Evolutionary conservation across 352 stramenopile species (phyloP), one percentile per base, ranked within the genome.

Genomic region (Pythium apleroticum): DNA sequence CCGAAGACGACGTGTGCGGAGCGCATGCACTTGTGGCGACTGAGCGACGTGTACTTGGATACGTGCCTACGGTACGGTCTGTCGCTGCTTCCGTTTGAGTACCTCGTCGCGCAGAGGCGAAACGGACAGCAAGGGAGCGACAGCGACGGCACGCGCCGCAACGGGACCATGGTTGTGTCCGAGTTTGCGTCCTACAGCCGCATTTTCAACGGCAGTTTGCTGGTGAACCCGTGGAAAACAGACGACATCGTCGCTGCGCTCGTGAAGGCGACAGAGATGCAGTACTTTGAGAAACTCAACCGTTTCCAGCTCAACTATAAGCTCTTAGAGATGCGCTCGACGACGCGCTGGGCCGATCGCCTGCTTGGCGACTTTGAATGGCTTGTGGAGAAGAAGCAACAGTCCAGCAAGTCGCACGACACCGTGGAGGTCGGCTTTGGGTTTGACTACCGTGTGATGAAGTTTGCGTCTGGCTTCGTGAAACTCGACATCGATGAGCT

Each of bases 201-300:
- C 37, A 97, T 99, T 37, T 88, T 99, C 71, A 89, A 95, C 60
- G 97, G 97, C n/a, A 95, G 95, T 46, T 57, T 99, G 59, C 85
- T 97, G 24, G 87, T 99, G 20, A 99, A 99, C 71, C 97, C 97
- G 11, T 99, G 97, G 96, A 98, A 98, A 73, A 84, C 91, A 0
- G 84, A 96, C 25, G 88, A 96, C 60, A 84, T 97, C 50, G 86
- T 90, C 20, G 74, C 63, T 35, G 78, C 83, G 14, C 73, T 93
- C 12, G 69, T 83, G 5, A 90, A 85, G 46, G 81, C 79, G 1
- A 85, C 75, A 1, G 72, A 84, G 31, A 93, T 93, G 82, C 86
- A 76, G 61, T 90, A 87, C 25, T 88, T 91, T 52, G 84, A 93
- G 41, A 91, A 88, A 31, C 71, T 84, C 50, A 89, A 82, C 25